Evolutionary conservation across 2,329 filamentous ascomycete species (phyloP).

Genomic region (Trichoderma hamatum): DNA sequence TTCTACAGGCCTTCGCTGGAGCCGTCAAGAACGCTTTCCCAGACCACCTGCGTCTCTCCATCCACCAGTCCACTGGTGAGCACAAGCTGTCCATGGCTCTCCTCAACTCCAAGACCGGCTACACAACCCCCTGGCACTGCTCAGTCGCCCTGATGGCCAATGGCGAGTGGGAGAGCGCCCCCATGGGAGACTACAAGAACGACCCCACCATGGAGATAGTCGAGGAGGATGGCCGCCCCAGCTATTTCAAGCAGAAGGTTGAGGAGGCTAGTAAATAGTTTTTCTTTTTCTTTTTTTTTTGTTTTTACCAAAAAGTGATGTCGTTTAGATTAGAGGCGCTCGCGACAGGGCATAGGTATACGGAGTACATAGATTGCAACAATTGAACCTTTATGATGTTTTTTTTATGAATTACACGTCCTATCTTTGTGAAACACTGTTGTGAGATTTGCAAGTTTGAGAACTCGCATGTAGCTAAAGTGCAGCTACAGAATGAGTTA

Average conservation of each 20-base stretch:
- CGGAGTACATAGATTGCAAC: background rate
- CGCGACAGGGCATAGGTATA: background rate
- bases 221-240: conserved; percentile 48
- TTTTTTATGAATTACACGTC: background rate
- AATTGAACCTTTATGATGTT: background rate
- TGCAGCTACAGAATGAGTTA: too few relatives aligned
- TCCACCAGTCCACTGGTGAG: conserved; percentile 53
- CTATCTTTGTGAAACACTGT: background rate
- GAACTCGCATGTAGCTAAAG: too few relatives aligned
- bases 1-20: conserved; percentile 52
- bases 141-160: conserved; percentile 47
- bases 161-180: conserved; percentile 46
- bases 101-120: conserved; percentile 48
- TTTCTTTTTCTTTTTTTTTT: background rate
- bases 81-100: conserved; percentile 55
- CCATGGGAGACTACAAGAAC: conserved; percentile 45
- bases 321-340: background rate
- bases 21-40: conserved; percentile 51
- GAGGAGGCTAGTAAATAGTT: background rate
- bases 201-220: conserved; percentile 49
- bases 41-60: conserved; percentile 54
- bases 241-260: conserved; percentile 52
- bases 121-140: conserved; percentile 59
- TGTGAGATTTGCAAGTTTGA: background rate
- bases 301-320: background rate